These are phyloP conservation scores for Globisporangium canariense DNA, from an alignment of 352 stramenopile species.

Conservation along the genomic window DNA sequence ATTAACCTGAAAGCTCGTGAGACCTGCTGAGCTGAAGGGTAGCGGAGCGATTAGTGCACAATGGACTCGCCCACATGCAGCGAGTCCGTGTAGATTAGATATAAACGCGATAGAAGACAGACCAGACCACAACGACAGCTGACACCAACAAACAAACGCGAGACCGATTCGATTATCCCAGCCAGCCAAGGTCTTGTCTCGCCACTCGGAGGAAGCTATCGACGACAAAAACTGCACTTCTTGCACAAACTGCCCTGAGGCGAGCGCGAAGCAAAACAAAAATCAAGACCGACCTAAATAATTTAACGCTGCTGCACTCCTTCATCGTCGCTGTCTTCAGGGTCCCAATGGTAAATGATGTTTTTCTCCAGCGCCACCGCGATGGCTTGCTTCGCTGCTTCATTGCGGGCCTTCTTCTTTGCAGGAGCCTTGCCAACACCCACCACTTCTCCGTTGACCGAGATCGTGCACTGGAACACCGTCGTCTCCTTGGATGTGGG, in stretches of 20 bases:
- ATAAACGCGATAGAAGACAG: conserved; percentile 16
- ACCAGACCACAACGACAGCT: conserved; percentile 8
- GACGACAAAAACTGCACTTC: conserved; percentile 8
- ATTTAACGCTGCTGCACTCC: conserved; percentile 1
- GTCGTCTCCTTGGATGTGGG: conserved; percentile 25
- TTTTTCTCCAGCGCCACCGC: conserved; percentile 68
- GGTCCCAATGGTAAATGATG: conserved; percentile 32
- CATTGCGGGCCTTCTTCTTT: conserved; percentile 83
- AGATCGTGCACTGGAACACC: conserved; percentile 49
- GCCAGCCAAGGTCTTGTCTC: neutral
- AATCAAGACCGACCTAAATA: conserved; percentile 7
- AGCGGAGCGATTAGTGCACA: conserved; percentile 10
- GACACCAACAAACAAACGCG: neutral
- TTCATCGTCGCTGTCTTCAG: conserved; percentile 12
- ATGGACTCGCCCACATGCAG: neutral
- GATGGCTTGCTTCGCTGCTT: conserved; percentile 65
- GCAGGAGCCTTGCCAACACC: conserved; percentile 36
- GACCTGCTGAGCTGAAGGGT: conserved; percentile 6
- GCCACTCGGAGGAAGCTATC: conserved; percentile 1
- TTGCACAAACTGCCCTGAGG: conserved; percentile 6
- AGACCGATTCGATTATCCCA: neutral
- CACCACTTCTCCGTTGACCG: conserved; percentile 44
- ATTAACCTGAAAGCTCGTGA: conserved; percentile 33
- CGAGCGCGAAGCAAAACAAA: conserved; percentile 10
- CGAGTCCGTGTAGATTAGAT: conserved; percentile 50